Conservation (phyloP, 441 rosid genomes). For the Brassica hybrid region DNA sequence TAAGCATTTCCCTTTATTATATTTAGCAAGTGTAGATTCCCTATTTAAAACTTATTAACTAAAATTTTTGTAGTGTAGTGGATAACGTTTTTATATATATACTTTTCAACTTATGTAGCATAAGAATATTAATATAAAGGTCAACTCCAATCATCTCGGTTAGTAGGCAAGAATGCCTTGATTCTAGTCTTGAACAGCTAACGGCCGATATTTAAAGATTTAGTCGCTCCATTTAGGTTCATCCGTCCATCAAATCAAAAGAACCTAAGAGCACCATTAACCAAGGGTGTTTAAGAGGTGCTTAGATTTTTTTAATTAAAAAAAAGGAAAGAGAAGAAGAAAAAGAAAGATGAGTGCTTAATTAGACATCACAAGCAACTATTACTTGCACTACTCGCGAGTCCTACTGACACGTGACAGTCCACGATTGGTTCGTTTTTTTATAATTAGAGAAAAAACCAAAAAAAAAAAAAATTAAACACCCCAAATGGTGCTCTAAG, state of each 20-base stretch:
- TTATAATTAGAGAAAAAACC: no score
- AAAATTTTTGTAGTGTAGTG: not conserved
- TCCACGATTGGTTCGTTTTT: no score
- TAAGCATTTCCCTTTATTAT: conserved; percentile 17
- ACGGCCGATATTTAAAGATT: not conserved
- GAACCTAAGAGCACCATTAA: not conserved
- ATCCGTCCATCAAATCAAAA: not conserved
- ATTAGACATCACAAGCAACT: no score
- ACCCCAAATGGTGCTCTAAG: no score
- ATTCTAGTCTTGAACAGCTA: not conserved
- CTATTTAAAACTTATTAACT: not conserved
- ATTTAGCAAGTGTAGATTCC: not conserved
- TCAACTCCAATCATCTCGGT: conserved; percentile 24
- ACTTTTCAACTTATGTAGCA: not conserved
- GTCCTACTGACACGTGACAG: no score
- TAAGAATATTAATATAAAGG: not conserved
- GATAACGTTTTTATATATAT: not conserved
- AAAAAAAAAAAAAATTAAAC: no score
- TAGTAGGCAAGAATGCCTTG: not conserved
- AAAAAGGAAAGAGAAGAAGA: no score
- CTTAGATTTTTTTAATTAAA: no score
- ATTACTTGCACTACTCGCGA: no score
- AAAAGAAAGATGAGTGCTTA: no score
- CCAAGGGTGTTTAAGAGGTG: no score
- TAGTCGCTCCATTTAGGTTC: not conserved